A percentile compares a stretch with the other conserved stretches of the same genome.
Conservation (phyloP, 768 basidiomycete genomes). For the Chalciporus piperatus region DNA sequence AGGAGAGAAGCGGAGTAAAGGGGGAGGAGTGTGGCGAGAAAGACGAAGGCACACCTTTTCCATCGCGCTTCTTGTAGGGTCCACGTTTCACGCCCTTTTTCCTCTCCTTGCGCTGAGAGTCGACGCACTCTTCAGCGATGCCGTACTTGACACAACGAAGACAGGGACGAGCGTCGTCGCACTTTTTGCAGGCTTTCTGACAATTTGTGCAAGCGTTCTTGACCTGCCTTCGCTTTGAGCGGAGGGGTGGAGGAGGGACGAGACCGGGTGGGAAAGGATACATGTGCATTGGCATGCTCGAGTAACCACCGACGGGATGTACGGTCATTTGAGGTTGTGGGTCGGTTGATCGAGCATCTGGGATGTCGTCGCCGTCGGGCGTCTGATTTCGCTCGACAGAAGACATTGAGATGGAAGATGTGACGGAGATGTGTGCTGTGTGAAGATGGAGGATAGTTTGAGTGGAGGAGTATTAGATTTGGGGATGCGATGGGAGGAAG, state of each 20-base stretch:
- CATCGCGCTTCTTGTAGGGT: slow-evolving; percentile 95
- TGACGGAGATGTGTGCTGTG: slow-evolving; percentile 19
- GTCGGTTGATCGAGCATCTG: slow-evolving; percentile 32
- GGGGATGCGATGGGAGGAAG: slow-evolving; percentile 14
- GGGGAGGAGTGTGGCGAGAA: slow-evolving; percentile 23
- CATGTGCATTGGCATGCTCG: slow-evolving; percentile 63
- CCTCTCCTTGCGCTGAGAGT: slow-evolving; percentile 90
- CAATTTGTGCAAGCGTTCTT: slow-evolving; percentile 91
- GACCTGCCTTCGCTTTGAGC: slow-evolving; percentile 81
- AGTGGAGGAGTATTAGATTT: slow-evolving; percentile 34
- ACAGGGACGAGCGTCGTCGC: slow-evolving; percentile 89
- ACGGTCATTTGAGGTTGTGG: slow-evolving; percentile 50
- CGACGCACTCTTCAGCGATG: slow-evolving; percentile 80
- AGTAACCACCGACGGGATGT: slow-evolving; percentile 48
- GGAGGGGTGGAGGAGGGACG: slow-evolving; percentile 47
- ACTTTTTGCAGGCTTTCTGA: slow-evolving; percentile 90
- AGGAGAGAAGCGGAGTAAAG: slow-evolving; percentile 8
- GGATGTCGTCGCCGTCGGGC: slow-evolving; percentile 40
- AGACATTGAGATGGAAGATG: slow-evolving; percentile 33
- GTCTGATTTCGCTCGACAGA: slow-evolving; percentile 39
- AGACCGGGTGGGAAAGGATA: slow-evolving; percentile 60
- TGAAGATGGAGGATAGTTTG: slow-evolving; percentile 34
- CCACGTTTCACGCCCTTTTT: slow-evolving; percentile 85
- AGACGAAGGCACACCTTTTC: slow-evolving; percentile 62
- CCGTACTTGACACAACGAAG: slow-evolving; percentile 92